A percentile compares a stretch with the other conserved stretches of the same genome.
Conservation (phyloP, 768 basidiomycete genomes). For the Nevesoporus exiguus region DNA sequence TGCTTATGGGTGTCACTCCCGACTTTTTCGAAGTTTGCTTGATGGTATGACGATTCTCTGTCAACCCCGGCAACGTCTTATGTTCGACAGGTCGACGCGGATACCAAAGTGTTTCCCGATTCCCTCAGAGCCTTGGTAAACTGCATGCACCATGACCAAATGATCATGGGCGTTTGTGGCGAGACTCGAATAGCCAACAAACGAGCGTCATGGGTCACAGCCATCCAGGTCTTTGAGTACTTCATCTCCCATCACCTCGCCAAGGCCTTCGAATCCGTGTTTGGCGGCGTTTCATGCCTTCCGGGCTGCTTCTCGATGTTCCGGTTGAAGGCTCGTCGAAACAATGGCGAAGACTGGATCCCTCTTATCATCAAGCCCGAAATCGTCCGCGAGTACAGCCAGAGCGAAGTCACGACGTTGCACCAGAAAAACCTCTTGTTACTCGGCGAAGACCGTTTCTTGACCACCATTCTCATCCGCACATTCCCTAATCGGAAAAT, state of each 20-base stretch:
- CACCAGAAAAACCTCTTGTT: conserved; percentile 98
- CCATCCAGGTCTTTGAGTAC: conserved; percentile 98
- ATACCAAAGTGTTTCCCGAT: conserved; percentile 91
- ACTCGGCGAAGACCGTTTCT: conserved; percentile 97
- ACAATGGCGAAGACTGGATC: conserved; percentile 92
- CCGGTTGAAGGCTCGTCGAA: conserved; percentile 88
- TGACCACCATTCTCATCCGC: conserved; percentile 92
- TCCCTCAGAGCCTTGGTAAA: conserved; percentile 91
- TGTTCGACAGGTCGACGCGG: conserved; percentile 83
- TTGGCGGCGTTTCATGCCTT: conserved; percentile 98
- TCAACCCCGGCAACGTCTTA: conserved; percentile 8
- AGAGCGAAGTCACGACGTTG: conserved; percentile 86
- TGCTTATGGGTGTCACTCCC: conserved; percentile 97
- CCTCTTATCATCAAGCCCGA: conserved; percentile 96
- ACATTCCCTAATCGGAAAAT: conserved; percentile 99
- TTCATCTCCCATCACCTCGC: conserved; percentile 99
- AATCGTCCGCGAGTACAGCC: conserved; percentile 96
- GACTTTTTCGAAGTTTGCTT: conserved; percentile 97
- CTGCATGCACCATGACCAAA: conserved; percentile 97
- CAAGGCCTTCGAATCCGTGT: conserved; percentile 98
- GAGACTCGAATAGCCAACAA: conserved; percentile 99
- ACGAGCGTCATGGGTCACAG: conserved; percentile 95
- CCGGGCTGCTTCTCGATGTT: conserved; percentile 99
- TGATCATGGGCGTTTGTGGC: conserved; percentile 99
- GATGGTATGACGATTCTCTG: conserved; percentile 64